A percentile compares a stretch with the other conserved stretches of the same genome.
These are phyloP conservation scores for Tetradesmus obliquus DNA, from an alignment of 139 green algal species.

Conservation along the genomic window DNA sequence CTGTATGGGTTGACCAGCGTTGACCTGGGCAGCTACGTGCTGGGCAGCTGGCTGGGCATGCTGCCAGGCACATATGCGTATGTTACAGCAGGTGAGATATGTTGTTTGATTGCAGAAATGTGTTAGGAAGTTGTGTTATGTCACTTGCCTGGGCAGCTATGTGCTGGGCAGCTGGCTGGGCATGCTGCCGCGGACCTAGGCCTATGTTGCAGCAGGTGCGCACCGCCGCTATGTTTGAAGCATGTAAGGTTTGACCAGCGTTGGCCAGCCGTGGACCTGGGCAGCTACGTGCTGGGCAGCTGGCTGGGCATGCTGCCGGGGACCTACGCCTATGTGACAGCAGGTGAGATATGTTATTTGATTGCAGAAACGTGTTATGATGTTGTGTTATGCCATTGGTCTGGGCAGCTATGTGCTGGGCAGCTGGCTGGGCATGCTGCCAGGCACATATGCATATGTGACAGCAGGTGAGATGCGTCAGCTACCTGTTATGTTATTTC, in stretches of 20 bases:
- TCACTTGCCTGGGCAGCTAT: conserved; percentile 80
- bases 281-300: conserved; percentile 83
- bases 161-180: conserved; percentile 86
- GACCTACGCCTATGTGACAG: conserved; percentile 89
- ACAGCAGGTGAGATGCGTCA: conserved; percentile 44
- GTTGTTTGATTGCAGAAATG: background rate
- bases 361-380: no score
- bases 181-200: conserved; percentile 57
- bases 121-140: no score
- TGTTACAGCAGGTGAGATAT: conserved; percentile 68
- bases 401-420: conserved; percentile 84
- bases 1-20: conserved; percentile 93
- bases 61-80: conserved; percentile 94
- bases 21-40: conserved; percentile 83
- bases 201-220: background rate
- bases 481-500: conserved; percentile 63
- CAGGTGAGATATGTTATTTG: conserved; percentile 45
- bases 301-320: conserved; percentile 96
- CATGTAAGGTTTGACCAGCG: conserved; percentile 88
- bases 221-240: background rate
- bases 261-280: conserved; percentile 64
- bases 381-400: no score
- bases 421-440: conserved; percentile 85
- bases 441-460: background rate
- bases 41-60: conserved; percentile 91